These are phyloP conservation scores for Mycena amicta DNA, from an alignment of 768 basidiomycete genomes.

Conservation along the genomic window DNA sequence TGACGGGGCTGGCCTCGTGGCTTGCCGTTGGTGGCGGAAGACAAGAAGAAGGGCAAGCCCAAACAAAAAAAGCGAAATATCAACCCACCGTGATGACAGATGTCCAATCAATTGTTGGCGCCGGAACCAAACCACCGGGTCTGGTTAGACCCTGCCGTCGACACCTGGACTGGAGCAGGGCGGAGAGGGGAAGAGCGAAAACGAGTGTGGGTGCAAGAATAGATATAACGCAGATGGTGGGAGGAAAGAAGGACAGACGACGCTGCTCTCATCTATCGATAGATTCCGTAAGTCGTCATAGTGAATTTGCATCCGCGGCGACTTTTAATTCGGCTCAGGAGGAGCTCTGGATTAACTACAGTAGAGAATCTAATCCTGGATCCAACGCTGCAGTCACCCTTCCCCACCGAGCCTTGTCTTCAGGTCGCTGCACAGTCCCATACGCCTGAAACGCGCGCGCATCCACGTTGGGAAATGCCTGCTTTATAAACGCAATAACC, in stretches of 20 bases:
- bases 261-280: not conserved
- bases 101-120: not conserved
- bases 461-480: constrained; percentile 16
- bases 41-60: constrained; percentile 24
- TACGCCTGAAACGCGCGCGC: constrained; percentile 12
- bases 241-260: not conserved
- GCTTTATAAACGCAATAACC: constrained; percentile 13
- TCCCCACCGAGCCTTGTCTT: constrained; percentile 9
- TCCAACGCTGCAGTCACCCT: constrained; percentile 1
- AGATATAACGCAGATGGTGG: not conserved
- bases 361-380: too few relatives aligned
- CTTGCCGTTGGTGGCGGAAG: constrained; percentile 42
- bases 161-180: not conserved
- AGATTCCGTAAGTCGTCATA: not conserved
- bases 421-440: not conserved
- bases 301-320: not conserved
- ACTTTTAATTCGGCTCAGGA: not conserved
- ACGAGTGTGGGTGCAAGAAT: not conserved
- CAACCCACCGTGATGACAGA: too few relatives aligned
- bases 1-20: constrained; percentile 51
- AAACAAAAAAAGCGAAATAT: not conserved
- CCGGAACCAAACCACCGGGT: not conserved
- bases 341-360: too few relatives aligned
- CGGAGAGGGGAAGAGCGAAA: not conserved
- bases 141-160: not conserved